These are phyloP conservation scores for Cutaneotrichosporon sp. DNA, from an alignment of 1,284 basidiomycete genomes.

Conservation along the genomic window DNA sequence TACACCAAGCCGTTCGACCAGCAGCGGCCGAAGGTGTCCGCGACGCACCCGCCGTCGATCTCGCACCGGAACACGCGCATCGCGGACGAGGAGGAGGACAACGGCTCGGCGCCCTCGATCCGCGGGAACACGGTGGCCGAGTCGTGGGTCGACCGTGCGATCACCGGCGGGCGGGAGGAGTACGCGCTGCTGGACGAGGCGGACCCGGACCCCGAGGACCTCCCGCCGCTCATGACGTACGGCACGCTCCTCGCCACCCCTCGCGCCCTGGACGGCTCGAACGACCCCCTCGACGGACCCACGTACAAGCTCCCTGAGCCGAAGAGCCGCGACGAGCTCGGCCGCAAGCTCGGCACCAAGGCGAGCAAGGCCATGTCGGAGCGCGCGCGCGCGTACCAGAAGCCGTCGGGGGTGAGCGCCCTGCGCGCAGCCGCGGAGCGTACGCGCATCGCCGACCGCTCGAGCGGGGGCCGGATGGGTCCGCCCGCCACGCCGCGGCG, in stretches of 20 bases:
- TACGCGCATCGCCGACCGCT: conserved; percentile 19
- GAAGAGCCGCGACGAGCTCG: conserved; percentile 71
- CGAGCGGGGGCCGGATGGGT: conserved; percentile 59
- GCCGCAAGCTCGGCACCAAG: conserved; percentile 69
- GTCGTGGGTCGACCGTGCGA: conserved; percentile 84
- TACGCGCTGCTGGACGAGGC: conserved; percentile 14
- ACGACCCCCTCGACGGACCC: conserved; percentile 59
- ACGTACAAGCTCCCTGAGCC: conserved; percentile 72
- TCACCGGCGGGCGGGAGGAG: conserved; percentile 61
- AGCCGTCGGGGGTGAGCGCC: conserved; percentile 41
- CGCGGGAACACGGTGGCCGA: conserved; percentile 77
- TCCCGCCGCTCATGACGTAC: conserved; percentile 92
- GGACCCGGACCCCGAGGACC: conserved; percentile 67
- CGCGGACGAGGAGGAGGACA: conserved; percentile 64
- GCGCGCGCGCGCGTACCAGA: conserved; percentile 48
- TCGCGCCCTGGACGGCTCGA: conserved; percentile 68
- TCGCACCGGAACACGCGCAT: conserved; percentile 77
- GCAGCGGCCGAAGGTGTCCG: not conserved
- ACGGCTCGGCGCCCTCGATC: conserved; percentile 56
- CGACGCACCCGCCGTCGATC: conserved; percentile 63
- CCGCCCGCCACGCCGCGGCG: conserved; percentile 68
- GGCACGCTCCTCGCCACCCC: conserved; percentile 81
- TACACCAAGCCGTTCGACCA: conserved; percentile 70
- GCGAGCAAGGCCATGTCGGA: conserved; percentile 53
- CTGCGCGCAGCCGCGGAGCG: conserved; percentile 47